These are phyloP conservation scores for Kuraishia ogatae DNA, from an alignment of 805 yeast species.

Conservation along the genomic window DNA sequence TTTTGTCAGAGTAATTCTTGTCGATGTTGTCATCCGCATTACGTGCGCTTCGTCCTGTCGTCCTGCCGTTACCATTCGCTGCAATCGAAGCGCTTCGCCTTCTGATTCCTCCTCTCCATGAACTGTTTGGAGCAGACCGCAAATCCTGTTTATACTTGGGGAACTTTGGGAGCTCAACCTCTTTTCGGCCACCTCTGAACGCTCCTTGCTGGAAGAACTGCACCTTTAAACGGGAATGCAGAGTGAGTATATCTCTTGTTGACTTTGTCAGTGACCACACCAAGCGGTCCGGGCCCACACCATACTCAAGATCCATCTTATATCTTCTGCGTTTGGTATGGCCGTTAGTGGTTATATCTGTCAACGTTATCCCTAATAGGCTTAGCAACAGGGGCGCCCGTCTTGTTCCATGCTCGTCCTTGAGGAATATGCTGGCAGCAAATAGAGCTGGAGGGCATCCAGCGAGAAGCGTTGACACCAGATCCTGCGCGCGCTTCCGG, in stretches of 20 bases:
- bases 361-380: constrained; percentile 57
- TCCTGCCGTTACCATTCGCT: background rate
- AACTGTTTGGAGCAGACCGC: constrained; percentile 10
- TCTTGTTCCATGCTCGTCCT: constrained; percentile 67
- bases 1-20: too few relatives aligned
- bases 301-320: constrained; percentile 78
- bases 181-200: constrained; percentile 11
- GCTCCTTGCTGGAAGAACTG: constrained; percentile 35
- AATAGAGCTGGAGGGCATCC: constrained; percentile 72
- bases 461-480: constrained; percentile 45
- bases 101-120: constrained; percentile 14
- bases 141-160: constrained; percentile 23
- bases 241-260: constrained; percentile 58
- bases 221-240: constrained; percentile 63
- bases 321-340: constrained; percentile 36
- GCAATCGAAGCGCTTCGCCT: background rate
- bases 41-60: background rate
- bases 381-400: constrained; percentile 80
- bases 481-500: constrained; percentile 14
- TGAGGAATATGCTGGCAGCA: constrained; percentile 63
- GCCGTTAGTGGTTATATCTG: constrained; percentile 33
- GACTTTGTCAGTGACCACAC: constrained; percentile 75
- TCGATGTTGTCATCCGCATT: background rate
- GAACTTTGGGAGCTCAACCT: constrained; percentile 26
- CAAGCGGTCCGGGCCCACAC: constrained; percentile 70